phyloP scores from a whole-genome alignment of 1,284 basidiomycete species.

The Lignosus rhinocerotis region DNA sequence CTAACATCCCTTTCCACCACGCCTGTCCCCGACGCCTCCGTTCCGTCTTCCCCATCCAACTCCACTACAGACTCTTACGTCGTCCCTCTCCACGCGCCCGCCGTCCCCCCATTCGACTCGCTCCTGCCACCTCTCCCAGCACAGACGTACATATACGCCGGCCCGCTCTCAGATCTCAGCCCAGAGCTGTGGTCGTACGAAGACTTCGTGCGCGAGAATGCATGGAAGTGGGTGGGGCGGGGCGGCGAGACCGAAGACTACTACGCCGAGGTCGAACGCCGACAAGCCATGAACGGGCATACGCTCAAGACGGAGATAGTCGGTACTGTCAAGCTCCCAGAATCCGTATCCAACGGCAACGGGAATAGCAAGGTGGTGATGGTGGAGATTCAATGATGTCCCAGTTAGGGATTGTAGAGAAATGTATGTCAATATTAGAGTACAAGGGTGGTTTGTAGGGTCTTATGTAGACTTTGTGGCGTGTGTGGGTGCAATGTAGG shows the following conservation, averaged over 20 bases:
- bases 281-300: conserved; percentile 30
- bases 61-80: conserved; percentile 30
- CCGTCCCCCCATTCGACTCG: conserved; percentile 39
- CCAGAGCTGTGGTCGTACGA: conserved; percentile 76
- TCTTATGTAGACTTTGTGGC: not conserved
- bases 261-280: conserved; percentile 50
- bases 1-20: conserved; percentile 35
- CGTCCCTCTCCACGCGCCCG: conserved; percentile 42
- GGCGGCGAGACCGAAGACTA: conserved; percentile 36
- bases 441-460: not conserved
- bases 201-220: conserved; percentile 66
- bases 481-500: not conserved
- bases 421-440: not conserved
- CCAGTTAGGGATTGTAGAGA: not conserved
- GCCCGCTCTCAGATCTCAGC: conserved; percentile 45
- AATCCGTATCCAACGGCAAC: not conserved
- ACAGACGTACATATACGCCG: conserved; percentile 75
- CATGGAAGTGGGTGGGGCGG: conserved; percentile 70
- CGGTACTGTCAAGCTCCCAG: not conserved
- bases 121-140: conserved; percentile 43
- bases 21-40: conserved; percentile 3
- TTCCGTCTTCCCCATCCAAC: too few relatives aligned
- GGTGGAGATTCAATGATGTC: not conserved
- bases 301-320: conserved; percentile 26
- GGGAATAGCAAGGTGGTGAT: not conserved